Conservation (phyloP, 768 basidiomycete genomes). For the Lyophyllum semitale region DNA sequence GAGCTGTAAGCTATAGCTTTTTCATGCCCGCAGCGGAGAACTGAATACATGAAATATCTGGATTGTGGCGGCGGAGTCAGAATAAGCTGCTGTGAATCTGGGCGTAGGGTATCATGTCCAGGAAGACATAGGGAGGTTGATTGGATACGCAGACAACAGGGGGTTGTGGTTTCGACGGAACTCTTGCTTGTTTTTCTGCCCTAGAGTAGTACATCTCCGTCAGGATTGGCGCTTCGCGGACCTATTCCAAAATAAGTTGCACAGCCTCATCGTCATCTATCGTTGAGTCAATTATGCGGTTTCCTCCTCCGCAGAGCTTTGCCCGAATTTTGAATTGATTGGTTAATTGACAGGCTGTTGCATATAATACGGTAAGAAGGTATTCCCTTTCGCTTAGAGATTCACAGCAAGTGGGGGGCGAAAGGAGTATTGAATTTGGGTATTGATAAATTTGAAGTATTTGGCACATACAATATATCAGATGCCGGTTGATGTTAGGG, state of each 20-base stretch:
- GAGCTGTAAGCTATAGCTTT: neutral
- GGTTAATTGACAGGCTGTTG: neutral
- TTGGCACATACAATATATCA: neutral
- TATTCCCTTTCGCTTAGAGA: neutral
- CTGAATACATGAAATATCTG: neutral
- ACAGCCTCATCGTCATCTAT: neutral
- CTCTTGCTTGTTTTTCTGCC: neutral
- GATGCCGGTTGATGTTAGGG: neutral
- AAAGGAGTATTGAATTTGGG: neutral
- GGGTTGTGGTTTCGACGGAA: neutral
- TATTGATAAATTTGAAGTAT: neutral
- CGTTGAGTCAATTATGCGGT: neutral
- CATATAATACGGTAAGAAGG: neutral
- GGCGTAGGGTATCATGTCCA: neutral
- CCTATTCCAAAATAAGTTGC: neutral
- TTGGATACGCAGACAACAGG: neutral
- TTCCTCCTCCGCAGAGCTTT: too few relatives aligned
- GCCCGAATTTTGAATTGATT: neutral
- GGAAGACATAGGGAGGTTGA: neutral
- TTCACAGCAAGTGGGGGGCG: too few relatives aligned
- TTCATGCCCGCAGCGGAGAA: neutral
- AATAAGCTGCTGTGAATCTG: neutral
- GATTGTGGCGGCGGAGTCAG: neutral
- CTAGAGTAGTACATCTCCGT: too few relatives aligned
- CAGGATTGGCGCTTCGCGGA: too few relatives aligned